Percentiles rank a stretch among this genome's conserved stretches.
These are phyloP conservation scores for Lippia alba DNA, from an alignment of 305 asterid species.

Conservation along the genomic window DNA sequence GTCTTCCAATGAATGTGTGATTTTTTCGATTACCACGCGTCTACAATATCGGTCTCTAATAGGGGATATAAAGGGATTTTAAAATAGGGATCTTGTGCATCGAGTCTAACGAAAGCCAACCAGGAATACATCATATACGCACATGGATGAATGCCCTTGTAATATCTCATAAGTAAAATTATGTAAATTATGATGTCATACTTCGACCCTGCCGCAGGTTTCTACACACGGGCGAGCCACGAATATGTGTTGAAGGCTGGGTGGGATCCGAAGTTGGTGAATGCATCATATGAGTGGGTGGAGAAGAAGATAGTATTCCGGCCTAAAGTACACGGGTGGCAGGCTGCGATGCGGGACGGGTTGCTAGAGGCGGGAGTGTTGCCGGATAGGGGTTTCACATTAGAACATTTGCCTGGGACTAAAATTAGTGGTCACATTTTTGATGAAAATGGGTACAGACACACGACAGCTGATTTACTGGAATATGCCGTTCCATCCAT, in stretches of 20 bases:
- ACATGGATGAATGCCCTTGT: too few species aligned
- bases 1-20: too few species aligned
- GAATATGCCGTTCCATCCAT: constrained; percentile 61
- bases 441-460: constrained; percentile 65
- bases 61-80: too few species aligned
- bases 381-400: constrained; percentile 62
- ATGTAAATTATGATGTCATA: too few species aligned
- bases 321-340: constrained; percentile 66
- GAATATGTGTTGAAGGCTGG: constrained; percentile 43
- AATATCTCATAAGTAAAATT: too few species aligned
- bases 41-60: too few species aligned
- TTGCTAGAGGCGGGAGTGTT: constrained; percentile 59
- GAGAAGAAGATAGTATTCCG: constrained; percentile 64
- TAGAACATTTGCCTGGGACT: constrained; percentile 67
- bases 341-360: constrained; percentile 65
- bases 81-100: too few species aligned
- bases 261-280: constrained; percentile 60
- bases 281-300: constrained; percentile 71
- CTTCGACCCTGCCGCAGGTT: constrained; percentile 27
- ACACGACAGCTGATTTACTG: constrained; percentile 75
- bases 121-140: too few species aligned
- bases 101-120: too few species aligned
- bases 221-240: constrained; percentile 57
- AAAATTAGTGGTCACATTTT: constrained; percentile 71
- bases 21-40: too few species aligned